Conservation (phyloP, 139 green algal species). For the Pleodorina starrii region DNA sequence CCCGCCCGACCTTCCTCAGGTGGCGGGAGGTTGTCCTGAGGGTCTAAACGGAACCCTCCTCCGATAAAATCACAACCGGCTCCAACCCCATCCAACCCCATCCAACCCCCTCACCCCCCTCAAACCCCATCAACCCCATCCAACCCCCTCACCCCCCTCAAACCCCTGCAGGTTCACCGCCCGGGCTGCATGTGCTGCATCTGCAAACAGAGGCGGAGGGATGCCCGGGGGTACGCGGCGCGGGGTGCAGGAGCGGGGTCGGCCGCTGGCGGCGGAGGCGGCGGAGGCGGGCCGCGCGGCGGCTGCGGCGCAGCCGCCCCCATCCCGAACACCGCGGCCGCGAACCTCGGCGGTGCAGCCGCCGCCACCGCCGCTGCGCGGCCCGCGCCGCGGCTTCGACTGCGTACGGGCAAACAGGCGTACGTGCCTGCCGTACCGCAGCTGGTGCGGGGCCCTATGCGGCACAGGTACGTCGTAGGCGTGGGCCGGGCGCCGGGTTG, state of each 20-base stretch:
- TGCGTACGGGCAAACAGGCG: slow-evolving; percentile 81
- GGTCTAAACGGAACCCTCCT: no score
- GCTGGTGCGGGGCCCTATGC: slow-evolving; percentile 57
- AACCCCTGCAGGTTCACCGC: slow-evolving; percentile 68
- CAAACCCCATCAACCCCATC: no score
- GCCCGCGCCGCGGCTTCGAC: background rate
- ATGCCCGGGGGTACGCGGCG: background rate
- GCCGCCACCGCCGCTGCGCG: background rate
- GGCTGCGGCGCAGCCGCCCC: slow-evolving; percentile 1
- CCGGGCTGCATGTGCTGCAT: slow-evolving; percentile 85
- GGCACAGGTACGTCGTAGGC: slow-evolving; percentile 44
- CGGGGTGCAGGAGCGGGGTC: background rate
- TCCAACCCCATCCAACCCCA: no score
- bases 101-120: no score
- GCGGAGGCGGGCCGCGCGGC: background rate
- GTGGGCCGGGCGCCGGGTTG: no score
- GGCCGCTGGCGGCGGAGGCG: background rate
- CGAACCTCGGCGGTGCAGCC: background rate
- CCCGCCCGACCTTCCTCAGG: no score
- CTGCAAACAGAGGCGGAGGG: slow-evolving; percentile 83
- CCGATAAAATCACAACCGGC: no score
- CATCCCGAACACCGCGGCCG: background rate
- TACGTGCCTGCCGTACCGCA: slow-evolving; percentile 80
- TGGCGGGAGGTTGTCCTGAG: no score
- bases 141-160: no score